A percentile compares a stretch with the other conserved stretches of the same genome.
Evolutionary conservation across 805 yeast genomes (phyloP).

Genomic region (Yamadazyma scolyti): DNA sequence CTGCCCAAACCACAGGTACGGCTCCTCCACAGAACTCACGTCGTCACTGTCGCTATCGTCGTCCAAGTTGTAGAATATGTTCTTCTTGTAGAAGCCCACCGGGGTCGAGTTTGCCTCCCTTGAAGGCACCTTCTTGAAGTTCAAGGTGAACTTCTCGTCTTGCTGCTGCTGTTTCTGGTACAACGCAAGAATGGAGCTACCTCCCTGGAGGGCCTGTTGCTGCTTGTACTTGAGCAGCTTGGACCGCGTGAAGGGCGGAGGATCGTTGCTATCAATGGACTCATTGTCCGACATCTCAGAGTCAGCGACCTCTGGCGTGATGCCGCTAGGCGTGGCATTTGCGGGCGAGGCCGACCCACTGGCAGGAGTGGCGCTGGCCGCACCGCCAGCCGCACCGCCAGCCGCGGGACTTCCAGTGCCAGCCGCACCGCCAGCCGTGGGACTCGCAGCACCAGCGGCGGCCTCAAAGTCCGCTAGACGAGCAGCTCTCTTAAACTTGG

Average conservation of each 20-base stretch:
- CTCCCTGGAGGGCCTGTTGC: constrained; percentile 11
- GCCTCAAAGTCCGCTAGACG: no score
- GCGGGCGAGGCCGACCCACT: no score
- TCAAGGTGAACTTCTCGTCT: background rate
- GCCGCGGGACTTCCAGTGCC: no score
- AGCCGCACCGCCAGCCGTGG: no score
- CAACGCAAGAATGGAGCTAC: constrained; percentile 12
- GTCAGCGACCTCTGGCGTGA: background rate
- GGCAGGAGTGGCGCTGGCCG: no score
- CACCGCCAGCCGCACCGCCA: no score
- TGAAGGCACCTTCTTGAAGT: background rate
- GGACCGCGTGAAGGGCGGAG: constrained; percentile 16
- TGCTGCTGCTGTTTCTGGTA: constrained; percentile 10
- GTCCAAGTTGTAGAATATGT: constrained; percentile 28
- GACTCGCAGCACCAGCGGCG: no score
- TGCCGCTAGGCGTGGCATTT: no score
- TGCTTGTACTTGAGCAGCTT: constrained; percentile 17
- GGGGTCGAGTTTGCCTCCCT: constrained; percentile 10
- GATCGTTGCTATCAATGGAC: constrained; percentile 8
- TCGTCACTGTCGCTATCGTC: constrained; percentile 12
- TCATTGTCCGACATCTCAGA: constrained; percentile 7
- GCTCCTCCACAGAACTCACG: constrained; percentile 5
- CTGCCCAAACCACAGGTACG: constrained; percentile 38
- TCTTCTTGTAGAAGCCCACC: constrained; percentile 8
- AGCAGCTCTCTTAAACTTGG: constrained; percentile 13